A percentile compares a stretch with the other conserved stretches of the same genome.
phyloP scores from a whole-genome alignment of 495 filamentous ascomycete species.

The Penicillium atrosanguineum region DNA sequence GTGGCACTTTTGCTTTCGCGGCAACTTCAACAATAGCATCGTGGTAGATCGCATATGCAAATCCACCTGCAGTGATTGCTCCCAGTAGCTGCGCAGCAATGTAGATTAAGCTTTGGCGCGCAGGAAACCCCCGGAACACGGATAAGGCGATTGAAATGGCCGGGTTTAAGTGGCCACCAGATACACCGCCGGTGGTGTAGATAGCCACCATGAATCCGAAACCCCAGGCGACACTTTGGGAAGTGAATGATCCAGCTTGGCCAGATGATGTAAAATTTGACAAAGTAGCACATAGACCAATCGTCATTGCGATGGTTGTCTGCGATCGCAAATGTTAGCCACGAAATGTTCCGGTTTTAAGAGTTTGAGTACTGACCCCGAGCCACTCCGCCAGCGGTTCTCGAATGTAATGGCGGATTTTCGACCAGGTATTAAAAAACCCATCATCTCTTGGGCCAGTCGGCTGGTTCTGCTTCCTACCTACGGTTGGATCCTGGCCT shows the following conservation, averaged over 20 bases:
- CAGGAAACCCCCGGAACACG: constrained; percentile 53
- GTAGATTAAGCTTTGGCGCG: constrained; percentile 42
- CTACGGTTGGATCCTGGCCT: background rate
- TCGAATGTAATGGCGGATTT: constrained; percentile 14
- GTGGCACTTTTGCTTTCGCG: constrained; percentile 8
- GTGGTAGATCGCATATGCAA: constrained; percentile 46
- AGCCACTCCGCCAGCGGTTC: constrained; percentile 29
- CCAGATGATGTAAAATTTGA: background rate
- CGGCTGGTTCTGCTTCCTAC: background rate
- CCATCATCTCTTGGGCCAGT: constrained; percentile 6
- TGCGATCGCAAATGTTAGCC: constrained; percentile 1
- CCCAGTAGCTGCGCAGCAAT: constrained; percentile 47
- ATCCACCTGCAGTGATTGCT: constrained; percentile 41
- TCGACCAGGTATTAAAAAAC: constrained; percentile 24
- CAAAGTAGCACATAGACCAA: constrained; percentile 23
- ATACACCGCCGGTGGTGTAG: constrained; percentile 51
- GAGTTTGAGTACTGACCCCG: constrained; percentile 14
- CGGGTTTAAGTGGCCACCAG: constrained; percentile 57
- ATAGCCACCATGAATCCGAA: constrained; percentile 52
- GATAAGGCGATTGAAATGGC: constrained; percentile 55
- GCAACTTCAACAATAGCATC: constrained; percentile 37
- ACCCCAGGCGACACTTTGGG: constrained; percentile 27
- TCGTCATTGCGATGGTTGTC: constrained; percentile 22
- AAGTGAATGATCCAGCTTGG: constrained; percentile 11
- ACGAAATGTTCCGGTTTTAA: background rate